Percentiles rank a stretch among this genome's conserved stretches.
Evolutionary conservation across 2,329 filamentous ascomycete species (phyloP).

Genomic region (Penicillium decumbens): DNA sequence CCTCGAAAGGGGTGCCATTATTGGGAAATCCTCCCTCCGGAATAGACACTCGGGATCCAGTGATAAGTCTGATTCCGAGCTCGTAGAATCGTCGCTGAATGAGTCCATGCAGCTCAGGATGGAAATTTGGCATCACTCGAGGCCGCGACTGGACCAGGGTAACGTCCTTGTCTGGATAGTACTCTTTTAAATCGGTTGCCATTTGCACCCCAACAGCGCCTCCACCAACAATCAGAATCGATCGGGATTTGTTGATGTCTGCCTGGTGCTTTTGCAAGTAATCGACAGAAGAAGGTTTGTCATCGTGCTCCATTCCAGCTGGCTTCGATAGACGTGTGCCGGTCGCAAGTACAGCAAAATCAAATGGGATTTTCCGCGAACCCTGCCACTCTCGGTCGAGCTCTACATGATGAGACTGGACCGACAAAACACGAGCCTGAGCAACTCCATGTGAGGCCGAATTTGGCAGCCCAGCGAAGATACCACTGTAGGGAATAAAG

Average conservation of each 20-base stretch:
- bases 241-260: slow-evolving; percentile 26
- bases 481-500: slow-evolving; percentile 32
- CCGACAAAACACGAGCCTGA: slow-evolving; percentile 32
- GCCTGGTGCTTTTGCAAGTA: slow-evolving; percentile 34
- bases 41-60: slow-evolving; percentile 28
- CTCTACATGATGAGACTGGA: slow-evolving; percentile 26
- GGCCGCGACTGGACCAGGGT: slow-evolving; percentile 47
- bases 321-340: slow-evolving; percentile 34
- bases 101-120: slow-evolving; percentile 28
- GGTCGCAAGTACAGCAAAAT: slow-evolving; percentile 34
- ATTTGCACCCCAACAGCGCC: slow-evolving; percentile 51
- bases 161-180: slow-evolving; percentile 46
- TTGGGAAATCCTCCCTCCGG: slow-evolving; percentile 27
- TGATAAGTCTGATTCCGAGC: slow-evolving; percentile 30
- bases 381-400: slow-evolving; percentile 36
- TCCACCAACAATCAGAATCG: slow-evolving; percentile 42
- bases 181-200: slow-evolving; percentile 48
- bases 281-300: slow-evolving; percentile 31
- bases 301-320: slow-evolving; percentile 31
- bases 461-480: slow-evolving; percentile 26
- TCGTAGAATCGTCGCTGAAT: slow-evolving; percentile 33
- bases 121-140: slow-evolving; percentile 35
- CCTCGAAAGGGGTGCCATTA: slow-evolving; percentile 22
- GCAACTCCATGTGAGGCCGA: slow-evolving; percentile 26
- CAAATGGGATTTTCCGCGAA: slow-evolving; percentile 29